Evolutionary conservation across 169 alveolate genomes (phyloP).

Genomic region (Perkinsus chesapeaki): DNA sequence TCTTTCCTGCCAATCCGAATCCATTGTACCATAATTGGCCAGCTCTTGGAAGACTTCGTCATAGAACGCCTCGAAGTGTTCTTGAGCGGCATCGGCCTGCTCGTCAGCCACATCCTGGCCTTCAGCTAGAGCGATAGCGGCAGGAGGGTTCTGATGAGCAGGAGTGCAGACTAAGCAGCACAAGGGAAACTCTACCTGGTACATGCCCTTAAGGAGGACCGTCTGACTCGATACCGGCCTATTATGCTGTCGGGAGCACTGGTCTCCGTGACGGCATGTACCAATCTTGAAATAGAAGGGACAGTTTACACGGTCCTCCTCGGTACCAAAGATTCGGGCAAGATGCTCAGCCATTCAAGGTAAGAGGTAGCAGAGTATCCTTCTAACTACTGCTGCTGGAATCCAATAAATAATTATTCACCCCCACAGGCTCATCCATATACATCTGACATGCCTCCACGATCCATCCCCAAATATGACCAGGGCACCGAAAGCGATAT

Average conservation of each 20-base stretch:
- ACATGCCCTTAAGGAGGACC: conserved; percentile 85
- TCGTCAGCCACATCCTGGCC: conserved; percentile 77
- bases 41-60: conserved; percentile 93
- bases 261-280: conserved; percentile 99
- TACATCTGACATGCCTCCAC: too few species aligned
- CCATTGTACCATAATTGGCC: conserved; percentile 87
- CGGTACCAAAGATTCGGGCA: conserved; percentile 96
- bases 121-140: conserved; percentile 97
- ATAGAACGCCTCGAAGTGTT: conserved; percentile 94
- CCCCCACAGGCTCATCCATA: too few species aligned
- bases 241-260: conserved; percentile 96
- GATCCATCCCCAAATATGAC: too few species aligned
- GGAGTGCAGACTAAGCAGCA: neutral
- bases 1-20: too few species aligned
- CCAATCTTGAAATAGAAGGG: conserved; percentile 99
- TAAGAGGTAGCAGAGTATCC: neutral
- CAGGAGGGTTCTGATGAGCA: conserved; percentile 92
- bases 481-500: too few species aligned
- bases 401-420: too few species aligned
- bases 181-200: conserved; percentile 13
- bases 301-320: conserved; percentile 98
- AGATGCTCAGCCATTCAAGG: conserved; percentile 93
- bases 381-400: too few species aligned
- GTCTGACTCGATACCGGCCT: conserved; percentile 94
- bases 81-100: conserved; percentile 91